Base-by-base conservation (phyloP, 2,329 filamentous ascomycete genomes). In the Xenoacremonium recifei region DNA sequence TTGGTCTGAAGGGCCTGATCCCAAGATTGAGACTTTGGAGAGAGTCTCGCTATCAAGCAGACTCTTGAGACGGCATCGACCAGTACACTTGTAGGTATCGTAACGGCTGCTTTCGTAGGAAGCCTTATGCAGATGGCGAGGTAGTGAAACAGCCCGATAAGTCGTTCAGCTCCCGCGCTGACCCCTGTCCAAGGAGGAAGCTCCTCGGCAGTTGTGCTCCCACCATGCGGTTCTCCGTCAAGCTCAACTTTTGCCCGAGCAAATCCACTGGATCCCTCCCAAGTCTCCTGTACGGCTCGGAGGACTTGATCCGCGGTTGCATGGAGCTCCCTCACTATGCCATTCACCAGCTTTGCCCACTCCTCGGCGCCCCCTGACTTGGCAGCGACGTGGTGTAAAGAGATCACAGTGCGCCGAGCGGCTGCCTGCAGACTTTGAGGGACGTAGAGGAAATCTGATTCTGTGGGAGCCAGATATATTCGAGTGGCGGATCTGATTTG, bases 291-390 rank as follows among this genome's bases (percentile, higher is more conserved):
- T 1, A 96, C 77, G 9, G 84, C 82, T 36, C 91, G 82, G 57
- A 96, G 87, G 1, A 95, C 75, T 49, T 84, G 79, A 56, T 95
- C 85, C 31, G 86, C 81, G 1, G 87, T 86, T 18, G 69, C 65
- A 56, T 96, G 90, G 13, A 83, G 75, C 27, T 80, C 76, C 27
- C 75, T 73, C 18, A 95, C 69, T 10, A 84, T 72, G 6, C 71
- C 69, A 35, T 77, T 76, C 34, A 91, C 67, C 13, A 80, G 73
- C 53, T 80, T 85, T 13, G 73, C 72, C 91, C 91, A 96, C 64
- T 95, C 89, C 17, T 88, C 84, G 17, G 79, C 77, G 10, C 82
- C 79, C 15, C 81, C 82, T 47, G 87, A 85, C 65, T 96, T 96
- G 5, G 88, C 82, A 2, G 88, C 86, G 39, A 88, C 93, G 59